Base-by-base conservation (phyloP, 768 basidiomycete species). In the Tylopilus cervinicoccineus region DNA sequence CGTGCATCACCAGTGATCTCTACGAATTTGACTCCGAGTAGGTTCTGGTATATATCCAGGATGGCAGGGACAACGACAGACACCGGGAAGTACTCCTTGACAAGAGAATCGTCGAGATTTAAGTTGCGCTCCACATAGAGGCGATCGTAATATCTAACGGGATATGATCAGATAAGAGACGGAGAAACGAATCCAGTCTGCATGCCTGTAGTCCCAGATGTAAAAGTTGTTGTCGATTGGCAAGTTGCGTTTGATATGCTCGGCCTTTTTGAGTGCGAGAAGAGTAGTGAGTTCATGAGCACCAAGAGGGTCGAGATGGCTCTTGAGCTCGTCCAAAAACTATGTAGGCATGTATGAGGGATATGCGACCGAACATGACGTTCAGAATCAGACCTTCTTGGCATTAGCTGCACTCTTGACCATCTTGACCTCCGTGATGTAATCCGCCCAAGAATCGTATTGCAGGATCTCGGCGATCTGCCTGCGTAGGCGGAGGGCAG, bases 71-170 rank as follows among this genome's bases (percentile, higher is more conserved):
- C 86, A 36, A 94, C 88, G 16, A 84, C 78, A 3, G 81, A 74
- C 3, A 93, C 92, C 0, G 90, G 89, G 77, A 94, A 93, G 65
- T 92, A 90, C 63, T 93, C 86, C 67, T 93, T 92, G 54, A 93
- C 81, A 12, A 84, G 71, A 53, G 78, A 77, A 55, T 92, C 87
- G 52, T 93, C 88, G 28, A 91, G 75, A 29, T 76, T 72, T 23
- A 93, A 72, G 19, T 76, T 74, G 57, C 77, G 72, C 66, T 92
- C 86, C 45, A 84, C 71, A 59, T 72, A 87, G 37, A 67, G 52
- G 27, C 65, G 56, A 44, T 65, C 65, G 32, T 67, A 67, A 33
- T 65, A 67, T 51, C 60, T 74, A 17, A 10, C 31, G 11, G 7
- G 1, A 11, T 7, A 17, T n/a, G 7, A 40, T 59, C 27, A 51